phyloP scores from a whole-genome alignment of 768 basidiomycete species.

The Boletus reticulatus region DNA sequence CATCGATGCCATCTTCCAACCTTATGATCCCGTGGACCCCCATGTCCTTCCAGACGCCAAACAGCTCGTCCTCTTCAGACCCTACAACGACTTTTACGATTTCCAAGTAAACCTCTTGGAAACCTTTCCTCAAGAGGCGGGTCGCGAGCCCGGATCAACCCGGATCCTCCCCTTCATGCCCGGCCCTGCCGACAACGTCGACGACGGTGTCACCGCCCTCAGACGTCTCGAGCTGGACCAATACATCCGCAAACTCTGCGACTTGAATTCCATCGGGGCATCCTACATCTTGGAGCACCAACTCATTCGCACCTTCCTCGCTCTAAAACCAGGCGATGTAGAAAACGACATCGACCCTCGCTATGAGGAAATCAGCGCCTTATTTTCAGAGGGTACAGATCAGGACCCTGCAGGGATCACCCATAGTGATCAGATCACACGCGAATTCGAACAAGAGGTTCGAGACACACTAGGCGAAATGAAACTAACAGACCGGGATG shows the following conservation, averaged over 20 bases:
- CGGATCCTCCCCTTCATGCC: slow-evolving; percentile 97
- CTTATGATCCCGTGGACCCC: slow-evolving; percentile 63
- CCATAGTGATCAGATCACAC: slow-evolving; percentile 24
- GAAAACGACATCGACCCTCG: slow-evolving; percentile 64
- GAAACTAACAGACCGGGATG: slow-evolving; percentile 47
- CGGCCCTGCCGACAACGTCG: slow-evolving; percentile 82
- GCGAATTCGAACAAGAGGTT: slow-evolving; percentile 42
- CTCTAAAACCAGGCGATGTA: slow-evolving; percentile 83
- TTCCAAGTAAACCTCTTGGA: slow-evolving; percentile 91
- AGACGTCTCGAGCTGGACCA: slow-evolving; percentile 83
- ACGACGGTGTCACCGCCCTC: slow-evolving; percentile 77
- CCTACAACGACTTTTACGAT: slow-evolving; percentile 98
- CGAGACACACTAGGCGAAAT: slow-evolving; percentile 48
- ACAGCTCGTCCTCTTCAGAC: slow-evolving; percentile 85
- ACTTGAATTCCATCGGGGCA: slow-evolving; percentile 60
- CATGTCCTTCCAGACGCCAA: slow-evolving; percentile 60
- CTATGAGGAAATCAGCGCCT: slow-evolving; percentile 54
- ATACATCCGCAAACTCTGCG: slow-evolving; percentile 80
- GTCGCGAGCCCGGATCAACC: slow-evolving; percentile 59
- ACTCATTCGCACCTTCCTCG: slow-evolving; percentile 80
- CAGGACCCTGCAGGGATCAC: slow-evolving; percentile 37
- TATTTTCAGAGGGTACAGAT: slow-evolving; percentile 39
- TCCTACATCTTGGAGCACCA: slow-evolving; percentile 80
- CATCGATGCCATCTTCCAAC: slow-evolving; percentile 84
- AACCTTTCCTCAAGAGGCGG: slow-evolving; percentile 88